These are phyloP conservation scores for Aspergillus sp. DNA, from an alignment of 2,329 filamentous ascomycete genomes.

Conservation along the genomic window DNA sequence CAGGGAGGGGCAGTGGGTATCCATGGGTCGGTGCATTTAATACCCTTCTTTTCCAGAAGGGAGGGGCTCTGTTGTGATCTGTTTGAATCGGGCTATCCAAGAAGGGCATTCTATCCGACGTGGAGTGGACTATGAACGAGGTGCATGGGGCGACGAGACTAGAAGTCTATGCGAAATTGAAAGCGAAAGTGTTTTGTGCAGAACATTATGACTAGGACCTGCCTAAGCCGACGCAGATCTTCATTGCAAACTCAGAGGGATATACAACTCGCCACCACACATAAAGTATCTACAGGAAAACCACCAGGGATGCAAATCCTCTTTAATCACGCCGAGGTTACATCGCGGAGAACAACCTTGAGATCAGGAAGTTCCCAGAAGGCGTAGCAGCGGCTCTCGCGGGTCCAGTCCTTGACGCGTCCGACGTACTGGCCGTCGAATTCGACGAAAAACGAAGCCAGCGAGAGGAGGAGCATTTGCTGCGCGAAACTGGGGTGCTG, in stretches of 20 bases:
- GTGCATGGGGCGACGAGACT: not conserved
- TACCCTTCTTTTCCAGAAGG: not conserved
- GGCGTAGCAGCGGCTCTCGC: constrained; percentile 30
- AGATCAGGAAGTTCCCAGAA: constrained; percentile 34
- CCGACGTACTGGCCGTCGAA: constrained; percentile 32
- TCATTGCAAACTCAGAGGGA: not conserved
- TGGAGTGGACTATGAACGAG: not conserved
- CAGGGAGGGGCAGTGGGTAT: not conserved
- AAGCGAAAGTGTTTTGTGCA: not conserved
- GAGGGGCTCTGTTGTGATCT: not conserved
- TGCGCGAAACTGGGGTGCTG: constrained; percentile 24
- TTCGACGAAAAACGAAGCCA: constrained; percentile 30
- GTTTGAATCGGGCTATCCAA: not conserved
- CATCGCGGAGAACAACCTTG: constrained; percentile 21
- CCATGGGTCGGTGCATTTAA: not conserved
- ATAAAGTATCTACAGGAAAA: not conserved
- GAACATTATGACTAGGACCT: not conserved
- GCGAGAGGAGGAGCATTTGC: constrained; percentile 31
- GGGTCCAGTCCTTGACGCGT: constrained; percentile 29
- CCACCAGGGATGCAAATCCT: not conserved
- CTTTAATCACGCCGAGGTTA: not conserved
- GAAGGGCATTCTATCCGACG: not conserved
- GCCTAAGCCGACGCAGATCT: not conserved
- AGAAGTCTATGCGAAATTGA: not conserved
- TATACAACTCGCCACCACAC: not conserved